These are phyloP conservation scores for Acrocalymma vagum DNA, from an alignment of 2,329 filamentous ascomycete species.

Conservation along the genomic window DNA sequence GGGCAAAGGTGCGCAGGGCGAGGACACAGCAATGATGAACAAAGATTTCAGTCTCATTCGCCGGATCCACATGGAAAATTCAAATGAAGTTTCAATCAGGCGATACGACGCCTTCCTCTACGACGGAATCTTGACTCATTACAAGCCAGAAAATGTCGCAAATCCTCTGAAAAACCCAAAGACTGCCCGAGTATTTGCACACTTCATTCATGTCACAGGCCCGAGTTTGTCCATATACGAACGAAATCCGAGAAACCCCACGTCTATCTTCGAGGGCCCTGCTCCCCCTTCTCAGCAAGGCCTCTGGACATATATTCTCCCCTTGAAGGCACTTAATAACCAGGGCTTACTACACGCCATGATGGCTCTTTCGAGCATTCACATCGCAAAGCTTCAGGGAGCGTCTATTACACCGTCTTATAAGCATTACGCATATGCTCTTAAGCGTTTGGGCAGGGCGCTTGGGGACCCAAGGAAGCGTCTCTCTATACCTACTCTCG, in stretches of 20 bases:
- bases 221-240: slow-evolving; percentile 89
- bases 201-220: slow-evolving; percentile 90
- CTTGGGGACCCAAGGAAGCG: slow-evolving; percentile 76
- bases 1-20: too few relatives aligned
- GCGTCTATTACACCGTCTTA: slow-evolving; percentile 80
- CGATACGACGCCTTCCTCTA: slow-evolving; percentile 58
- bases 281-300: slow-evolving; percentile 41
- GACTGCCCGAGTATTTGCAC: slow-evolving; percentile 84
- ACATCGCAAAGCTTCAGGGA: slow-evolving; percentile 83
- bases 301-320: slow-evolving; percentile 78
- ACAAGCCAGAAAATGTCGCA: slow-evolving; percentile 56
- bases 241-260: slow-evolving; percentile 77
- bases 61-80: slow-evolving; percentile 45
- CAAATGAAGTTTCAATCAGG: slow-evolving; percentile 46
- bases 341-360: slow-evolving; percentile 92
- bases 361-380: slow-evolving; percentile 83
- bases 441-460: slow-evolving; percentile 79
- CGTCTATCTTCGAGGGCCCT: slow-evolving; percentile 67
- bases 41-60: slow-evolving; percentile 48
- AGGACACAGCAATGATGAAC: slow-evolving; percentile 31
- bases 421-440: slow-evolving; percentile 89
- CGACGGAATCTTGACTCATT: slow-evolving; percentile 54
- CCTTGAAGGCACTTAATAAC: slow-evolving; percentile 79
- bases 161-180: slow-evolving; percentile 80
- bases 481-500: slow-evolving; percentile 82